These are phyloP conservation scores for Aspergillus leporis DNA, from an alignment of 495 filamentous ascomycete species.

Conservation along the genomic window DNA sequence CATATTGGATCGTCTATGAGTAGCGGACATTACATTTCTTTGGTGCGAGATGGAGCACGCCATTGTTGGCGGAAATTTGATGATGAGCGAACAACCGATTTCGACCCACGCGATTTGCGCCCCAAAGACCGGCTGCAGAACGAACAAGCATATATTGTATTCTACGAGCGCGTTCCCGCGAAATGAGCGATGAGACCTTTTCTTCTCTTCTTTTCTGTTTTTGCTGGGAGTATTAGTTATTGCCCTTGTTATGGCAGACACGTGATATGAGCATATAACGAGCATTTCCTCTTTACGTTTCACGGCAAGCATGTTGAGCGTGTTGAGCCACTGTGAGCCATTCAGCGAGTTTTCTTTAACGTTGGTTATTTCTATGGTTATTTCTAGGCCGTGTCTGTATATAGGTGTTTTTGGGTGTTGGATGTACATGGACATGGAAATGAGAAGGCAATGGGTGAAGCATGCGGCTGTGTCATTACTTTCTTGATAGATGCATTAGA, in stretches of 20 bases:
- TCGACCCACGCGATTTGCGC: constrained; percentile 54
- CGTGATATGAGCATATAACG: constrained; percentile 23
- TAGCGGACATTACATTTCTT: constrained; percentile 69
- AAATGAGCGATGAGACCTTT: constrained; percentile 35
- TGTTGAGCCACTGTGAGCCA: constrained; percentile 9
- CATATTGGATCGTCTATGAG: constrained; percentile 64
- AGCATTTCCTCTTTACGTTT: constrained; percentile 5
- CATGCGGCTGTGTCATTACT: background rate
- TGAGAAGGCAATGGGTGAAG: background rate
- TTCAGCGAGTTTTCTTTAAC: constrained; percentile 6
- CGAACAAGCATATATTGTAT: constrained; percentile 69
- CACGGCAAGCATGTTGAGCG: constrained; percentile 16
- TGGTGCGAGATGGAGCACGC: constrained; percentile 61
- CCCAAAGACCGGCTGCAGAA: constrained; percentile 54
- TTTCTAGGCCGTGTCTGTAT: background rate
- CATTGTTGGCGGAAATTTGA: constrained; percentile 67
- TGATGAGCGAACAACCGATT: constrained; percentile 59
- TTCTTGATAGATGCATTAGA: background rate
- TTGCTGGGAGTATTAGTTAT: constrained; percentile 2
- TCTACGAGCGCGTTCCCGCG: constrained; percentile 58
- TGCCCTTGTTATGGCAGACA: background rate
- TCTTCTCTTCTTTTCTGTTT: constrained; percentile 15
- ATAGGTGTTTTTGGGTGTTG: background rate
- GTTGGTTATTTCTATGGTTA: too few species aligned
- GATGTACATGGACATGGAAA: background rate